These are phyloP conservation scores for Gillenia trifoliata DNA, from an alignment of 306 rosid species.

Conservation along the genomic window DNA sequence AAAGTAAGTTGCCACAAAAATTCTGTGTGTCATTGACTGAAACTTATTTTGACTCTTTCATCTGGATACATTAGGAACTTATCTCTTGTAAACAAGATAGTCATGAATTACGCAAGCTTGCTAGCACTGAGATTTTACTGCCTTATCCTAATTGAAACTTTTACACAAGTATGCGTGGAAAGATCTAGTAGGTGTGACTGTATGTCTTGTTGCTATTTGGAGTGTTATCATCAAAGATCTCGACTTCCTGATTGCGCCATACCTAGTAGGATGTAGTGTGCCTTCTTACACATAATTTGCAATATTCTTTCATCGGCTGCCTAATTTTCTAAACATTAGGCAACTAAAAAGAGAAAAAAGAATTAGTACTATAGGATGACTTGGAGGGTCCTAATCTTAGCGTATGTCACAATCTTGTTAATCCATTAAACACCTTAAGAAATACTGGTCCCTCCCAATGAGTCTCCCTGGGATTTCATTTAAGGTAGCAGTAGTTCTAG, in stretches of 20 bases:
- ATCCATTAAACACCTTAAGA: not conserved
- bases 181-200: too few species aligned
- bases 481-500: too few species aligned
- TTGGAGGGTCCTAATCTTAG: not conserved
- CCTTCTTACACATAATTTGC: not conserved
- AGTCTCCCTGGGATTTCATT: not conserved
- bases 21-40: not conserved
- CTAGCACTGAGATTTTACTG: not conserved
- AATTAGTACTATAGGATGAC: not conserved
- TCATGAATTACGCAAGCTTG: not conserved
- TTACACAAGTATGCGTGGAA: not conserved
- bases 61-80: not conserved
- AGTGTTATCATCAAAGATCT: not conserved
- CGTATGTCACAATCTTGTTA: not conserved
- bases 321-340: not conserved
- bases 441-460: not conserved
- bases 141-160: not conserved
- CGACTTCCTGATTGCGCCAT: not conserved
- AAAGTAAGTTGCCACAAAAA: constrained; percentile 47
- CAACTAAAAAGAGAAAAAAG: not conserved
- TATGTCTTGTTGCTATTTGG: too few species aligned
- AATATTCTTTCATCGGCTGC: not conserved
- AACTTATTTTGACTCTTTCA: not conserved
- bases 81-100: not conserved
- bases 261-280: not conserved